Conservation (phyloP, 148 eudicot species). For the Rhododendron simsii region DNA sequence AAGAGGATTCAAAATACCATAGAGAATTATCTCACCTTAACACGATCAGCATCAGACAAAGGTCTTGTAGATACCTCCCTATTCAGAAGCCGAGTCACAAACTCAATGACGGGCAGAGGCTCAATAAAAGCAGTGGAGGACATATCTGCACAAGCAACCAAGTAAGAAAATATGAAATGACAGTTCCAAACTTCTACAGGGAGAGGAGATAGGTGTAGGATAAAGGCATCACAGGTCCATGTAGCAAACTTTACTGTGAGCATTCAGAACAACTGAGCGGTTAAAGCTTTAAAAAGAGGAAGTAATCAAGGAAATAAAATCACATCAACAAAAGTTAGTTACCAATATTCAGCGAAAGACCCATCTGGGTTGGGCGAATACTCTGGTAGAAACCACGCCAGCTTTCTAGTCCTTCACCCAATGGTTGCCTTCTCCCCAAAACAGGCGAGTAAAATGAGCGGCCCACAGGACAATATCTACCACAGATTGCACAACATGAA, state of each 20-base stretch:
- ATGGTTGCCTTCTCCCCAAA: constrained; percentile 54
- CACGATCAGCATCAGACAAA: constrained; percentile 69
- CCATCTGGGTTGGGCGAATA: constrained; percentile 88
- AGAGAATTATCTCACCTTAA: constrained; percentile 38
- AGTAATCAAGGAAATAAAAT: background rate
- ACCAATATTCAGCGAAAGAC: constrained; percentile 77
- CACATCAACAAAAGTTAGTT: background rate
- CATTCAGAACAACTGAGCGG: background rate
- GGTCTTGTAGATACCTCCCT: constrained; percentile 61
- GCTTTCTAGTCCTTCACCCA: constrained; percentile 73
- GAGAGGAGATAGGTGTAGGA: background rate
- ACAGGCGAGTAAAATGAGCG: constrained; percentile 69
- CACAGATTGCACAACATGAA: background rate
- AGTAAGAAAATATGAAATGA: background rate
- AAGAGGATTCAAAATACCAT: background rate
- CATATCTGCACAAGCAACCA: constrained; percentile 49
- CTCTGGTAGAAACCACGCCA: constrained; percentile 95
- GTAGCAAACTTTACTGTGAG: background rate
- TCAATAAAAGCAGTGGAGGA: constrained; percentile 81
- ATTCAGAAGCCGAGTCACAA: constrained; percentile 53
- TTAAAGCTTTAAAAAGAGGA: background rate
- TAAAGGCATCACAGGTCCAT: background rate
- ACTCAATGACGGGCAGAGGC: constrained; percentile 66
- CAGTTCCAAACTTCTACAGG: background rate
- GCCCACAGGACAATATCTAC: constrained; percentile 58